Percentiles rank a stretch among this genome's conserved stretches.
Evolutionary conservation across 257 asterid species (phyloP).

Genomic region (Solanum pimpinellifolium): DNA sequence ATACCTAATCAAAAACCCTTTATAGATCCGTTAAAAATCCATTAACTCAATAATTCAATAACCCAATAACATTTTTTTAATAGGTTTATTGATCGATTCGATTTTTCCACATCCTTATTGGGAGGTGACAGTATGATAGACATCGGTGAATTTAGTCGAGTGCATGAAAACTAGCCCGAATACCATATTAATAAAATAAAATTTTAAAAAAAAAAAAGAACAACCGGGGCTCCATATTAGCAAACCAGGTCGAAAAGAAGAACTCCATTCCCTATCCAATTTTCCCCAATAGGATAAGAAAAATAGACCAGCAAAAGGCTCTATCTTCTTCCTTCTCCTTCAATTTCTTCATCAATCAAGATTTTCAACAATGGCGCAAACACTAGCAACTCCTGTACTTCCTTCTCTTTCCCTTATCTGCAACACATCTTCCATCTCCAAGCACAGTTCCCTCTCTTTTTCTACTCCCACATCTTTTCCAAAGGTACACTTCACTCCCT

Average conservation of each 20-base stretch:
- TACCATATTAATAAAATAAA: neutral
- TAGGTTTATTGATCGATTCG: no score
- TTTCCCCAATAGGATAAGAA: neutral
- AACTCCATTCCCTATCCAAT: neutral
- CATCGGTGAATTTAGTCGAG: neutral
- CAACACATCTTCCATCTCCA: constrained; percentile 24
- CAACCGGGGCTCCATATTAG: neutral
- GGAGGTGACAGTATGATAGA: no score
- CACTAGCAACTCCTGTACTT: constrained; percentile 55
- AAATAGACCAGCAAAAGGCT: neutral
- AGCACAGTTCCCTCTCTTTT: constrained; percentile 30
- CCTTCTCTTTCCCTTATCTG: constrained; percentile 62
- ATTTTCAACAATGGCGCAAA: constrained; percentile 43
- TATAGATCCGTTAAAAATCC: no score
- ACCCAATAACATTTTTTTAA: no score
- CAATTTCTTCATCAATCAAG: neutral
- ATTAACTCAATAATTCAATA: no score
- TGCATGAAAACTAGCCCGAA: neutral
- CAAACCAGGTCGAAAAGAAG: neutral
- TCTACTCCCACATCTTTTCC: constrained; percentile 26
- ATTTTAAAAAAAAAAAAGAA: no score
- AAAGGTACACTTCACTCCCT: constrained; percentile 27
- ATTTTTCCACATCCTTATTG: no score
- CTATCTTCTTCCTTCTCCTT: neutral
- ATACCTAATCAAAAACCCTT: no score